A percentile compares a stretch with the other conserved stretches of the same genome.
phyloP scores from a whole-genome alignment of 495 filamentous ascomycete genomes.

The Parmelia sp. region DNA sequence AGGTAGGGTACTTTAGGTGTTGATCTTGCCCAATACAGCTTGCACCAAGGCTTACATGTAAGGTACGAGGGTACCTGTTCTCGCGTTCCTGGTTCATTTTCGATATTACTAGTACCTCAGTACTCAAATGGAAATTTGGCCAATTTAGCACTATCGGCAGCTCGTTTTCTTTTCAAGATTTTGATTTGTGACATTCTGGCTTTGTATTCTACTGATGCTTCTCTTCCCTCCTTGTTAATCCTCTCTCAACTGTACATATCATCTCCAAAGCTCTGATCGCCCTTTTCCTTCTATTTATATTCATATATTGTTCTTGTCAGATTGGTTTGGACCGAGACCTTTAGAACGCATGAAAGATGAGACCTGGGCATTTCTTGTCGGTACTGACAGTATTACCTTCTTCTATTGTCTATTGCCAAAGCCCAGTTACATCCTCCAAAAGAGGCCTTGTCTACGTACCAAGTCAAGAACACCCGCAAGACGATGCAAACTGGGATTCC shows the following conservation, averaged over 20 bases:
- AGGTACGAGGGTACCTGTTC: no score
- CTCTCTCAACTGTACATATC: not conserved
- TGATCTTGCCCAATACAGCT: not conserved
- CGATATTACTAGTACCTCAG: no score
- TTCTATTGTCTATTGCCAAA: slow-evolving; percentile 8
- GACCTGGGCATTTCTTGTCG: not conserved
- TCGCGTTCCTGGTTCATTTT: no score
- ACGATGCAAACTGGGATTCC: slow-evolving; percentile 55
- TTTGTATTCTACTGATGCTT: not conserved
- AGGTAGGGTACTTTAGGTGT: no score
- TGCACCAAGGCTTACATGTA: not conserved
- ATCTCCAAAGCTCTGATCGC: not conserved
- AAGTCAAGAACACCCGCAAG: slow-evolving; percentile 33
- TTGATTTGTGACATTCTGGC: not conserved
- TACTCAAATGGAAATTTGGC: no score
- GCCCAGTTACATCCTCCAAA: slow-evolving; percentile 46
- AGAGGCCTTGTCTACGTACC: slow-evolving; percentile 11
- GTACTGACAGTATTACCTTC: not conserved
- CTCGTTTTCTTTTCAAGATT: no score
- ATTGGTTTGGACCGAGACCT: not conserved
- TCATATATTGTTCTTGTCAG: not conserved
- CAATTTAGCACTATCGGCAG: not conserved
- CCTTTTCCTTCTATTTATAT: not conserved
- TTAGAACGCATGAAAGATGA: not conserved
- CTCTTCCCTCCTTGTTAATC: not conserved